Conservation (phyloP, 306 rosid genomes). For the Pueraria montana region DNA sequence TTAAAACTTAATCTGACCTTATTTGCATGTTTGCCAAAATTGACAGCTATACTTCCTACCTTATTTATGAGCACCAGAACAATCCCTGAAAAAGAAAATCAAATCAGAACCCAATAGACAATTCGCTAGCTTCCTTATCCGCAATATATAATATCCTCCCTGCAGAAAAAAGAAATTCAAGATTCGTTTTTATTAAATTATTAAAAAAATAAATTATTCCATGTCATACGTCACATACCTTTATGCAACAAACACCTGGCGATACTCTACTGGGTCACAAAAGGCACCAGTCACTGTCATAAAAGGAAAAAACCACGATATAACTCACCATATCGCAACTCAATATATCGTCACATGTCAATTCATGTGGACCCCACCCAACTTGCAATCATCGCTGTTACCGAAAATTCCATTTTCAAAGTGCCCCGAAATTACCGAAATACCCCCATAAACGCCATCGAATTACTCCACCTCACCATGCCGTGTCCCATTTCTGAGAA, state of each 20-base stretch:
- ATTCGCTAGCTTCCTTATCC: conserved; percentile 3
- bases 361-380: conserved; percentile 45
- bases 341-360: conserved; percentile 41
- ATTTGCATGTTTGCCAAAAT: too few relatives aligned
- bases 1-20: too few relatives aligned
- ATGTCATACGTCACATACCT: conserved; percentile 27
- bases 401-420: conserved; percentile 53
- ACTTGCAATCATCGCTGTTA: conserved; percentile 48
- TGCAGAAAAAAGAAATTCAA: not conserved
- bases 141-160: not conserved
- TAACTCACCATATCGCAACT: conserved; percentile 7
- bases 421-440: conserved; percentile 13
- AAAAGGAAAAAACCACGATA: conserved; percentile 12
- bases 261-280: conserved; percentile 24
- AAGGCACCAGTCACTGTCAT: conserved; percentile 17
- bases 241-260: conserved; percentile 46
- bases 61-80: not conserved
- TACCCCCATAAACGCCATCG: not conserved
- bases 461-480: conserved; percentile 35
- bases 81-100: not conserved
- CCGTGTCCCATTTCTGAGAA: not conserved
- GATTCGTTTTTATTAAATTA: not conserved
- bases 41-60: too few relatives aligned
- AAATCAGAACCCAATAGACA: conserved; percentile 2
- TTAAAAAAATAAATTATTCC: not conserved